These are phyloP conservation scores for Globisporangium apiculatum DNA, from an alignment of 352 stramenopile species.

Conservation along the genomic window DNA sequence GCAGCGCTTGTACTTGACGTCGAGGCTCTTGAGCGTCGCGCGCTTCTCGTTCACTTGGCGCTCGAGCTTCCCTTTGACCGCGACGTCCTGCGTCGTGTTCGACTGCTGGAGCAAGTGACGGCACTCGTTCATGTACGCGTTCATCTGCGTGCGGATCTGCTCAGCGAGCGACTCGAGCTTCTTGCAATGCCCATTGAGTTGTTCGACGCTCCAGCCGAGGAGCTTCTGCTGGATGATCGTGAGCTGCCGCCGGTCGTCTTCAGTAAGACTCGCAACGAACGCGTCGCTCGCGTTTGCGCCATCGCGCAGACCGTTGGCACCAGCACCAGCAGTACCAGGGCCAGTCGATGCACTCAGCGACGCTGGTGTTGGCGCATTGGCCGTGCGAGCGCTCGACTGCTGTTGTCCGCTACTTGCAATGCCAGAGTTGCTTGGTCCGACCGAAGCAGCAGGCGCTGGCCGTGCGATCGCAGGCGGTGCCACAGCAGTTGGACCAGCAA, in stretches of 20 bases:
- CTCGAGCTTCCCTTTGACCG: conserved; percentile 56
- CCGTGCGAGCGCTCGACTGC: conserved; percentile 1
- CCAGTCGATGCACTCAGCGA: neutral
- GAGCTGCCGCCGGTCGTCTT: conserved; percentile 68
- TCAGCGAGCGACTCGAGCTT: conserved; percentile 80
- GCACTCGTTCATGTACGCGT: conserved; percentile 78
- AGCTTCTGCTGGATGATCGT: conserved; percentile 69
- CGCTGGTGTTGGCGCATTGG: neutral
- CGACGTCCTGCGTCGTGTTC: conserved; percentile 64
- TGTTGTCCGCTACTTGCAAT: no score
- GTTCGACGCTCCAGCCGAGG: conserved; percentile 53
- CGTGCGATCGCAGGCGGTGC: no score
- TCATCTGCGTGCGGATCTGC: conserved; percentile 72
- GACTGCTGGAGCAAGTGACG: conserved; percentile 68
- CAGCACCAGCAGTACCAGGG: no score
- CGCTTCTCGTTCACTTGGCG: conserved; percentile 66
- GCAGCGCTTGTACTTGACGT: conserved; percentile 78
- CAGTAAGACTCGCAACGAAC: conserved; percentile 36
- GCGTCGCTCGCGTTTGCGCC: conserved; percentile 11
- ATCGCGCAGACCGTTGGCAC: no score
- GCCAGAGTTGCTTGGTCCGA: no score
- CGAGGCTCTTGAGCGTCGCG: conserved; percentile 58
- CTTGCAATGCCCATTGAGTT: conserved; percentile 72
- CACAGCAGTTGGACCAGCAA: neutral
- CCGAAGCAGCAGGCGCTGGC: no score